phyloP scores from a whole-genome alignment of 2,329 filamentous ascomycete species.

The Curvularia spicifera region DNA sequence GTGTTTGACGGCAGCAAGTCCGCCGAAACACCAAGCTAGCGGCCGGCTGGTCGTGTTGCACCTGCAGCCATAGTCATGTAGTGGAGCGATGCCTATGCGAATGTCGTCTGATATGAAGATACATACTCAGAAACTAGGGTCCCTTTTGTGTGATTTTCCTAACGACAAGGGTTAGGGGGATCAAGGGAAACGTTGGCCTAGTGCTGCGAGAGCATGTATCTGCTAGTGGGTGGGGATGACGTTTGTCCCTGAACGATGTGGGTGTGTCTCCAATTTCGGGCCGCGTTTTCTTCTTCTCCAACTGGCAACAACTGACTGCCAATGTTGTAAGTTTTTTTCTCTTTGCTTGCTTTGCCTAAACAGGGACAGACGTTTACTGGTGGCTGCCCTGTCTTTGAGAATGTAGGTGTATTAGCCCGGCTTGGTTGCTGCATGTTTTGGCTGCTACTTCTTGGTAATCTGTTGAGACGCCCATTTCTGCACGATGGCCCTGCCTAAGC shows the following conservation, averaged over 20 bases:
- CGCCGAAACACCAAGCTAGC: conserved; percentile 2
- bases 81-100: conserved; percentile 4
- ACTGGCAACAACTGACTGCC: background rate
- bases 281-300: background rate
- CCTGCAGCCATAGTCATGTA: no score
- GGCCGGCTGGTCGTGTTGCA: background rate
- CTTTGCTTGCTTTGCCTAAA: background rate
- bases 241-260: background rate
- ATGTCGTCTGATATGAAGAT: background rate
- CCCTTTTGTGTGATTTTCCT: background rate
- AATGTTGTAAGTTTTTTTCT: background rate
- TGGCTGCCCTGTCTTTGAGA: no score
- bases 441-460: background rate
- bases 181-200: background rate
- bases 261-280: background rate
- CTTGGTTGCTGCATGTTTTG: background rate
- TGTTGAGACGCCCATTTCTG: conserved; percentile 1
- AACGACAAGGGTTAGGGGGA: background rate
- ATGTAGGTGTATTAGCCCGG: background rate
- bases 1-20: conserved; percentile 5
- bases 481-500: background rate
- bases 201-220: background rate
- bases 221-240: background rate
- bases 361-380: no score
- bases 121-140: background rate